Evolutionary conservation across 2,329 filamentous ascomycete genomes (phyloP).

Genomic region (Aphanoascus verrucosus): DNA sequence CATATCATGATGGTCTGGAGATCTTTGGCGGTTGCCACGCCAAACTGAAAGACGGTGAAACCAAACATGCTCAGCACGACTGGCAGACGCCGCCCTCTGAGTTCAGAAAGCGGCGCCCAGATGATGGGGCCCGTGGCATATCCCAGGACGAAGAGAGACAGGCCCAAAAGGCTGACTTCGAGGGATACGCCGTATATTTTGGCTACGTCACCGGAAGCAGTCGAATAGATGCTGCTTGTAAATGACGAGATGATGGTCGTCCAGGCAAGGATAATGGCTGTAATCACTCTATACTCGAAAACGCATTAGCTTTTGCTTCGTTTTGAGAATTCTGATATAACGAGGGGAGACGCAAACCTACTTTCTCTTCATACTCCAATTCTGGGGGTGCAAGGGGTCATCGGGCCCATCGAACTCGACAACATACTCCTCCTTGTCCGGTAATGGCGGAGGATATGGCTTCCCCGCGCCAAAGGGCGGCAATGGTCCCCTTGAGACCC

Average conservation of each 20-base stretch:
- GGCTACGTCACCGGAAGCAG: constrained; percentile 50
- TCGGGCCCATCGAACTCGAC: constrained; percentile 70
- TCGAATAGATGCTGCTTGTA: constrained; percentile 57
- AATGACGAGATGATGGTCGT: constrained; percentile 47
- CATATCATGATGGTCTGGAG: constrained; percentile 44
- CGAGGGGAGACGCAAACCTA: constrained; percentile 28
- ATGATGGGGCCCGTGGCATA: constrained; percentile 41
- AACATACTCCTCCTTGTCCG: constrained; percentile 49
- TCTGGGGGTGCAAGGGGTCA: constrained; percentile 76
- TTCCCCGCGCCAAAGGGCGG: constrained; percentile 45
- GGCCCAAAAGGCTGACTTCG: constrained; percentile 32
- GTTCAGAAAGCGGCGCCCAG: constrained; percentile 45
- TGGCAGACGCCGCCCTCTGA: constrained; percentile 41
- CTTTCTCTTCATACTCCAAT: constrained; percentile 76
- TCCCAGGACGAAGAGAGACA: constrained; percentile 37
- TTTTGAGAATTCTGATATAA: neutral
- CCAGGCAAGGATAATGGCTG: constrained; percentile 30
- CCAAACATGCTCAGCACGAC: constrained; percentile 42
- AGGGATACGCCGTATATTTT: constrained; percentile 46
- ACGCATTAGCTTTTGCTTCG: neutral
- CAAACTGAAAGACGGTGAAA: constrained; percentile 42
- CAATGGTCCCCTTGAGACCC: constrained; percentile 25
- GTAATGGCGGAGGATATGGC: constrained; percentile 45
- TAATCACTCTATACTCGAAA: constrained; percentile 8
- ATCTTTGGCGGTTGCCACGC: constrained; percentile 41